Percentiles rank a stretch among this genome's conserved stretches.
Evolutionary conservation across 345 rosid species (phyloP).

Genomic region (Salix viminalis): DNA sequence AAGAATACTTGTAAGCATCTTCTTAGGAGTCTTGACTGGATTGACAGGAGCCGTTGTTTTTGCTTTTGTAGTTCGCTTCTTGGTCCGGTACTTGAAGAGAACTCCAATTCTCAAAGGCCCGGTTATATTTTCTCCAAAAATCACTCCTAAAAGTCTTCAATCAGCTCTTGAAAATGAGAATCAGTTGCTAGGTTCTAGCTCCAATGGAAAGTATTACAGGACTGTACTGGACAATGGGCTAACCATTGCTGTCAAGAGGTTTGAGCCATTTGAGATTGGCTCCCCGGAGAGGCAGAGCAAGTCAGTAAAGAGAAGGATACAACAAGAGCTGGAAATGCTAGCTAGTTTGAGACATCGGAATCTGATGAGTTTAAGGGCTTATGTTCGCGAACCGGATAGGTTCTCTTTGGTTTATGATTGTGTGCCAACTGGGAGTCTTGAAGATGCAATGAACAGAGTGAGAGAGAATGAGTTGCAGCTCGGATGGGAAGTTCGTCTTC

Average conservation of each 20-base stretch:
- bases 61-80: conserved; percentile 51
- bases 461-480: conserved; percentile 62
- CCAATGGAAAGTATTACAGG: conserved; percentile 65
- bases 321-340: conserved; percentile 72
- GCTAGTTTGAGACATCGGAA: conserved; percentile 77
- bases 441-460: conserved; percentile 72
- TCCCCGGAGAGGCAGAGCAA: conserved; percentile 52
- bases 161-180: conserved; percentile 61
- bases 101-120: conserved; percentile 94
- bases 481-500: conserved; percentile 75
- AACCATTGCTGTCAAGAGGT: conserved; percentile 62
- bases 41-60: conserved; percentile 45
- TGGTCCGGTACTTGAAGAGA: conserved; percentile 56
- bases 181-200: conserved; percentile 72
- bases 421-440: conserved; percentile 69
- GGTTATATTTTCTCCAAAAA: conserved; percentile 78
- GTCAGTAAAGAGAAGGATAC: conserved; percentile 64
- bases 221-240: conserved; percentile 75
- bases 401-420: conserved; percentile 83
- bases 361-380: conserved; percentile 85
- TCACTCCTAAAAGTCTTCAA: conserved; percentile 61
- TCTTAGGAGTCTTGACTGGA: conserved; percentile 59
- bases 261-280: conserved; percentile 56
- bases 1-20: conserved; percentile 53
- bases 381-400: conserved; percentile 63